These are phyloP conservation scores for Clavispora phyllophila DNA, from an alignment of 805 yeast species.

Conservation along the genomic window DNA sequence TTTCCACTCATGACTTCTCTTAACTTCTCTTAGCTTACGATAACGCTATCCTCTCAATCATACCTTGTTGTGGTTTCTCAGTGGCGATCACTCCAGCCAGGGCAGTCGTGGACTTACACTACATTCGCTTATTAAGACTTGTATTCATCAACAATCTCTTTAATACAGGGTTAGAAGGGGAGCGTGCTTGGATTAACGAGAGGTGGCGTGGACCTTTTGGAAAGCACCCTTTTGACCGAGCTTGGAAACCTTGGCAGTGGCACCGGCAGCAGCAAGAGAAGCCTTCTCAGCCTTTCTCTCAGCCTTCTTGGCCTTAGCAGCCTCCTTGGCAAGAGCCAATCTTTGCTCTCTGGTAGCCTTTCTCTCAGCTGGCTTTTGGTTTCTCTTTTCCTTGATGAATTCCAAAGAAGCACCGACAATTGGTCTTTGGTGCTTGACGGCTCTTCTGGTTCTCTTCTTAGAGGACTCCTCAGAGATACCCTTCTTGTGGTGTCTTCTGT, in stretches of 20 bases:
- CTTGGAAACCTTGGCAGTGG: constrained; percentile 68
- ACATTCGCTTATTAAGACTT: background rate
- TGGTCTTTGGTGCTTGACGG: constrained; percentile 98
- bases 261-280: constrained; percentile 70
- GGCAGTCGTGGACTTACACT: background rate
- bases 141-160: background rate
- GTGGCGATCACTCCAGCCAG: no score
- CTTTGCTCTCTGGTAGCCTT: constrained; percentile 95
- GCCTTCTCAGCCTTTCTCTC: constrained; percentile 94
- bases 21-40: no score
- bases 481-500: constrained; percentile 99
- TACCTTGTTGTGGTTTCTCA: no score
- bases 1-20: no score
- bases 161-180: background rate
- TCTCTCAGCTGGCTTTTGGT: constrained; percentile 94
- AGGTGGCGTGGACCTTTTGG: constrained; percentile 94
- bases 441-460: constrained; percentile 95
- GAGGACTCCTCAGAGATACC: constrained; percentile 98
- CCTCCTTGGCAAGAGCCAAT: constrained; percentile 75
- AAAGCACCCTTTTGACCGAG: constrained; percentile 97
- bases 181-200: constrained; percentile 61
- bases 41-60: no score
- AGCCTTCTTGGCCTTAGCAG: constrained; percentile 88
- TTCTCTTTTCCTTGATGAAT: constrained; percentile 96
- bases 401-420: constrained; percentile 99